A percentile compares a stretch with the other conserved stretches of the same genome.
Evolutionary conservation across 208 protist genomes (phyloP).

Genomic region (Vickermania spadyakhi): DNA sequence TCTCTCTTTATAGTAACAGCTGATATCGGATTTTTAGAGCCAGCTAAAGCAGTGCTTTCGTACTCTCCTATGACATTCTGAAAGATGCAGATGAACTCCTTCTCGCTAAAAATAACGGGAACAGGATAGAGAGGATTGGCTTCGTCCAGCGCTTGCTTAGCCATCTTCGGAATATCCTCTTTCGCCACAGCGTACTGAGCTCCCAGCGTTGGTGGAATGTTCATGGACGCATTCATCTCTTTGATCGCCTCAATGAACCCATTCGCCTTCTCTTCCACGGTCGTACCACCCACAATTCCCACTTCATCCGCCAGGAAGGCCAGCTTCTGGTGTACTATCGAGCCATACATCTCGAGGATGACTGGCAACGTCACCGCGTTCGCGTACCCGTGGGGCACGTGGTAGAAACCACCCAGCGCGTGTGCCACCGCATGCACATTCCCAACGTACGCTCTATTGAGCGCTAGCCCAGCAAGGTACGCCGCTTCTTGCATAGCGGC

Average conservation of each 20-base stretch:
- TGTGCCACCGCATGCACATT: conserved; percentile 79
- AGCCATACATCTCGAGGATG: conserved; percentile 49
- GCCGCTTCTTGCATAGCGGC: conserved; percentile 66
- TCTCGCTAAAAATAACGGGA: conserved; percentile 40
- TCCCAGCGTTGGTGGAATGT: conserved; percentile 26
- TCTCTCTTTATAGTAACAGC: too few relatives aligned
- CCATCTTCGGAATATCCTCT: conserved; percentile 33
- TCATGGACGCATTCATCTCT: conserved; percentile 29
- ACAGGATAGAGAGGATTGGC: conserved; percentile 56
- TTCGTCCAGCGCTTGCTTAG: conserved; percentile 24
- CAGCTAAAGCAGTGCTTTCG: too few relatives aligned
- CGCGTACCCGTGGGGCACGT: conserved; percentile 74
- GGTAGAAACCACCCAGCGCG: conserved; percentile 56
- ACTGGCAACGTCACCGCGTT: conserved; percentile 73
- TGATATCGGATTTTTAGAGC: too few relatives aligned
- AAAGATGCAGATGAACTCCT: conserved; percentile 33
- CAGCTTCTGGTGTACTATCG: conserved; percentile 17
- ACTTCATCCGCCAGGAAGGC: conserved; percentile 25
- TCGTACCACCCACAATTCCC: conserved; percentile 13
- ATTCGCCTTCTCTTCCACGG: conserved; percentile 25
- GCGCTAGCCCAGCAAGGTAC: conserved; percentile 73
- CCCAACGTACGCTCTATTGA: conserved; percentile 80
- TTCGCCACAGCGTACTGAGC: conserved; percentile 17
- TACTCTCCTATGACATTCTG: too few relatives aligned
- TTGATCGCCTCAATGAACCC: conserved; percentile 39